These are phyloP conservation scores for Aspergillus haitiensis DNA, from an alignment of 495 filamentous ascomycete genomes.

Conservation along the genomic window DNA sequence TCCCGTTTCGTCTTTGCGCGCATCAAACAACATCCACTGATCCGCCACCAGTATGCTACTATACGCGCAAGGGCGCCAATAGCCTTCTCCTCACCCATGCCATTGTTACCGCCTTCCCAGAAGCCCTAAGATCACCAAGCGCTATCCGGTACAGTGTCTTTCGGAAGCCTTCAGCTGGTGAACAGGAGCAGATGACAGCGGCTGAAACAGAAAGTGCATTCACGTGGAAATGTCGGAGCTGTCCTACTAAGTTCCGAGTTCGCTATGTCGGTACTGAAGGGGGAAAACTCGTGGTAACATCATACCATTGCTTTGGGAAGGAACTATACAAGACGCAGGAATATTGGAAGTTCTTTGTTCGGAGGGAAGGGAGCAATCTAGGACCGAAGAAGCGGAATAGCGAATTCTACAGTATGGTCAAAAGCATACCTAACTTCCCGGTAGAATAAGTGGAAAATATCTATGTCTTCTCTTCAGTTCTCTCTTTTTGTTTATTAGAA, in stretches of 20 bases:
- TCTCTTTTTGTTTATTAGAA: too few species aligned
- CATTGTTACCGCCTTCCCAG: neutral
- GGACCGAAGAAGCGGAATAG: slow-evolving; percentile 14
- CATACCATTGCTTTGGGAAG: slow-evolving; percentile 15
- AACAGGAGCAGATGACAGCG: slow-evolving; percentile 5
- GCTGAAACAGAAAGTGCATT: neutral
- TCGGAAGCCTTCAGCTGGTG: neutral
- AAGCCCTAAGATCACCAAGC: neutral
- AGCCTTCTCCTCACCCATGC: slow-evolving; percentile 5
- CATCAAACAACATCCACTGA: slow-evolving; percentile 11
- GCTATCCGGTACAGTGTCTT: neutral
- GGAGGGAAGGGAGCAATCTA: slow-evolving; percentile 1
- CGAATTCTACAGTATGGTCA: slow-evolving; percentile 1
- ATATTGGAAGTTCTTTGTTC: slow-evolving; percentile 15
- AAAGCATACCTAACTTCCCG: slow-evolving; percentile 6
- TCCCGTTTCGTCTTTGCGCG: slow-evolving; percentile 14
- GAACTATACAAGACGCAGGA: slow-evolving; percentile 7
- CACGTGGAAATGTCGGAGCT: slow-evolving; percentile 11
- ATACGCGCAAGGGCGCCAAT: neutral
- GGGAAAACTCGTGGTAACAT: neutral
- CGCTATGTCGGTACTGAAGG: neutral
- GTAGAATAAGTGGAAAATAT: neutral
- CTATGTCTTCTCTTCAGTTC: neutral
- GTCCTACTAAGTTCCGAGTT: slow-evolving; percentile 14
- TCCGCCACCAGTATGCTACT: neutral